Base-by-base conservation (phyloP, 2,329 filamentous ascomycete genomes). In the Pseudogymnoascus sp. region DNA sequence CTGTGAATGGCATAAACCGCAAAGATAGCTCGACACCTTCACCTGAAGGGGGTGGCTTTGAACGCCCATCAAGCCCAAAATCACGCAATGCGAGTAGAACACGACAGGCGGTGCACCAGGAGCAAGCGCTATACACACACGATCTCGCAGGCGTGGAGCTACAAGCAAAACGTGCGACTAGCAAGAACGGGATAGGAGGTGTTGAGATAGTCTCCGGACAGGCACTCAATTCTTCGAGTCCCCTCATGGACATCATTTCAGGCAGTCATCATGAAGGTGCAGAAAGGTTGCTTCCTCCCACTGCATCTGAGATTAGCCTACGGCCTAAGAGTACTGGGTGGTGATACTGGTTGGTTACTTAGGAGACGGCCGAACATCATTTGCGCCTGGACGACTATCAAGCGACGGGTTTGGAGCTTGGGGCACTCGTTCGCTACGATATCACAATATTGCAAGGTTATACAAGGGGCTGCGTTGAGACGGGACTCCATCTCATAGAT, bases 1-100 rank as follows among this genome's bases (percentile, higher is more conserved):
- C 57, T n/a, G 57, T 58, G 35, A 58, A 38, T 7, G 32, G 32
- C 5, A 35, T 37, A 25, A n/a, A 35, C 14, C 18, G 14, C 22
- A 58, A 37, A 25, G 14, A 30, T 37, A 58, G n/a, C 57, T 35
- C 22, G 5, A 18, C 41, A n/a, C 58, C 35, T 7, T 28, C 38
- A 5, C 39, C 28, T 20, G 58, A 39, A 18, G 34, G 30, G 6
- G 11, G 18, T 37, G 32, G 14, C 6, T 32, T 54, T 41, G 14
- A 60, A n/a, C 22, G 61, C 28, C 58, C 61, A 28, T 38, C 25
- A 2, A 25, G 34, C 32, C 41, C 61, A 3, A 60, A 62, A 30
- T 57, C 61, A 20, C 57, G 38, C 7, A 62, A 41, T 62, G 57
- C 57, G 18, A 60, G 39, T 39, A 41, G 43, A n/a, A 62, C 16